Percentiles rank a stretch among this genome's conserved stretches.
Conservation (phyloP, 345 rosid species). For the Bretschneidera sinensis region DNA sequence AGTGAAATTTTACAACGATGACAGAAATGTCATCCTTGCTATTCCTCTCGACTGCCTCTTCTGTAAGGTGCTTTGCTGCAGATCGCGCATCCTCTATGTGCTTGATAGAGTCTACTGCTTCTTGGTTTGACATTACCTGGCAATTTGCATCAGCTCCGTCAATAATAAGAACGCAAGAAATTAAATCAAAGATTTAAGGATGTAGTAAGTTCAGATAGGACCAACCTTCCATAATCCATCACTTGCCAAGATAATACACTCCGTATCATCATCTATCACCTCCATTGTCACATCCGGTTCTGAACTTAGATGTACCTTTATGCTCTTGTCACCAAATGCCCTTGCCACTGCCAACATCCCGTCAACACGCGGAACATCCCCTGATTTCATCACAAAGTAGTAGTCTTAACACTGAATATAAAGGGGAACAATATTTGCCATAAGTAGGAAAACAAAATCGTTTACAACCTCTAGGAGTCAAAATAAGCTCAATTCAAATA, state of each 20-base stretch:
- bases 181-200: background rate
- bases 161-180: constrained; percentile 15
- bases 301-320: constrained; percentile 84
- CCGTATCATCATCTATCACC: constrained; percentile 51
- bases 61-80: constrained; percentile 83
- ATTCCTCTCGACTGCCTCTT: constrained; percentile 67
- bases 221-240: constrained; percentile 94
- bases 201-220: constrained; percentile 1
- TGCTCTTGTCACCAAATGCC: constrained; percentile 89
- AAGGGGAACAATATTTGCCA: too few relatives aligned
- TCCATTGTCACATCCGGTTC: constrained; percentile 70
- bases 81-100: constrained; percentile 64
- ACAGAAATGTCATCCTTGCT: constrained; percentile 90
- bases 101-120: constrained; percentile 65
- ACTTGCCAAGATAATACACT: constrained; percentile 74
- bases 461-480: background rate
- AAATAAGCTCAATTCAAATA: too few relatives aligned
- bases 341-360: constrained; percentile 95
- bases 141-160: constrained; percentile 3
- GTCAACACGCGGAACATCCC: constrained; percentile 90
- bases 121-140: constrained; percentile 90
- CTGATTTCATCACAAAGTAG: constrained; percentile 28
- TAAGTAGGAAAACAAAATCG: too few relatives aligned
- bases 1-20: constrained; percentile 65
- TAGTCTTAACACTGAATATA: constrained; percentile 2